phyloP scores from a whole-genome alignment of 441 rosid genomes.

The Populus hybrid region DNA sequence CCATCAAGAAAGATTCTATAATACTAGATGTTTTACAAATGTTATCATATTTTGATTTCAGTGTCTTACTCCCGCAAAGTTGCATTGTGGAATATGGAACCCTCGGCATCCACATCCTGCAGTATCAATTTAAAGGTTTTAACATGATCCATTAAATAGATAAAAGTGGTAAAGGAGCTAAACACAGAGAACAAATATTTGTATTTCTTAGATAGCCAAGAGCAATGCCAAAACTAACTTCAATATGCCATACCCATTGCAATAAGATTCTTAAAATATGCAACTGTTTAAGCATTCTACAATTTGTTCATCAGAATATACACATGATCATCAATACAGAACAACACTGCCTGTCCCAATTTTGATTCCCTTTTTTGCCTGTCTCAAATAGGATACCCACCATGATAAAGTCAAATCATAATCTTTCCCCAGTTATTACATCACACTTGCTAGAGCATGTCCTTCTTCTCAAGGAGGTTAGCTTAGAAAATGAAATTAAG shows the following conservation, averaged over 20 bases:
- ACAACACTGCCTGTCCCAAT: not conserved
- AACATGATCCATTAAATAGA: conserved; percentile 20
- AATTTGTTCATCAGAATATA: too few species aligned
- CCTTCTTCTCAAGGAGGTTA: too few species aligned
- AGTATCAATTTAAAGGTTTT: conserved; percentile 12
- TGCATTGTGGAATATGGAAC: conserved; percentile 87
- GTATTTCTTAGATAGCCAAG: not conserved
- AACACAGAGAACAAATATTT: not conserved
- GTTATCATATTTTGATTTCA: conserved; percentile 8
- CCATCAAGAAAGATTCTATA: conserved; percentile 19
- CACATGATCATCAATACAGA: not conserved
- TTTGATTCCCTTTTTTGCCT: not conserved
- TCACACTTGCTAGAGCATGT: too few species aligned
- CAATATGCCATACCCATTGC: not conserved
- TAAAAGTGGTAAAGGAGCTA: not conserved
- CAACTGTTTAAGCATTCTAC: too few species aligned
- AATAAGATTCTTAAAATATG: not conserved
- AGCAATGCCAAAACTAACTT: not conserved
- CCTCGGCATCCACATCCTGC: conserved; percentile 84
- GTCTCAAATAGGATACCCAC: too few species aligned
- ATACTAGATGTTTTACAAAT: conserved; percentile 2
- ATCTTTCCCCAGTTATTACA: too few species aligned
- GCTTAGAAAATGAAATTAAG: too few species aligned
- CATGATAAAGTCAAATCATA: too few species aligned
- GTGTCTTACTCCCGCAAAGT: conserved; percentile 82